Evolutionary conservation across 2,329 filamentous ascomycete species (phyloP).

Genomic region (Neofusicoccum umdonicola): DNA sequence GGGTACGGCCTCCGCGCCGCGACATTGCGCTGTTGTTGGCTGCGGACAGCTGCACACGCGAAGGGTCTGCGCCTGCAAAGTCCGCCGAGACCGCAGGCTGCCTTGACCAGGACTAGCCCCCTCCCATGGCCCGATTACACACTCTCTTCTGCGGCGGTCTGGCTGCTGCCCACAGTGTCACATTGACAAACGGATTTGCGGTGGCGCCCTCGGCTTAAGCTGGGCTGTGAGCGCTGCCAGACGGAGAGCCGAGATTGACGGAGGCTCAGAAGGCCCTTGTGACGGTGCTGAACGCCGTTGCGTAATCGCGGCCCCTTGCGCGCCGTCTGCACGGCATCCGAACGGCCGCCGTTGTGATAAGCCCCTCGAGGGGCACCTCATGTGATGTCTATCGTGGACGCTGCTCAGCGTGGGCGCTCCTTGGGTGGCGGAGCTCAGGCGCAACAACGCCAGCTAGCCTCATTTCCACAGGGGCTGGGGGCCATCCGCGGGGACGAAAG

Average conservation of each 20-base stretch:
- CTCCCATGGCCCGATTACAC: background rate
- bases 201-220: conserved; percentile 1
- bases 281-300: background rate
- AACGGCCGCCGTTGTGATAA: background rate
- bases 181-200: background rate
- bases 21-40: background rate
- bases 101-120: background rate
- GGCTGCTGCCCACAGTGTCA: background rate
- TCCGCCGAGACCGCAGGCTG: background rate
- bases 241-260: background rate
- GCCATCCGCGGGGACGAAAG: background rate
- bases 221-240: background rate
- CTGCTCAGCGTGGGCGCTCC: background rate
- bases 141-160: background rate
- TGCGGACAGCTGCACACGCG: background rate
- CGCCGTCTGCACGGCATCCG: background rate
- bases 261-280: background rate
- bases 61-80: background rate
- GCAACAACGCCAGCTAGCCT: background rate
- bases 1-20: background rate
- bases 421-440: background rate
- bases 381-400: background rate
- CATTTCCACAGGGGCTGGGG: background rate
- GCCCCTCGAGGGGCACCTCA: background rate
- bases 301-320: background rate